Evolutionary conservation across 1,284 basidiomycete genomes (phyloP), one percentile per base, ranked within the genome.

Genomic region (Boletellus deceptivus): DNA sequence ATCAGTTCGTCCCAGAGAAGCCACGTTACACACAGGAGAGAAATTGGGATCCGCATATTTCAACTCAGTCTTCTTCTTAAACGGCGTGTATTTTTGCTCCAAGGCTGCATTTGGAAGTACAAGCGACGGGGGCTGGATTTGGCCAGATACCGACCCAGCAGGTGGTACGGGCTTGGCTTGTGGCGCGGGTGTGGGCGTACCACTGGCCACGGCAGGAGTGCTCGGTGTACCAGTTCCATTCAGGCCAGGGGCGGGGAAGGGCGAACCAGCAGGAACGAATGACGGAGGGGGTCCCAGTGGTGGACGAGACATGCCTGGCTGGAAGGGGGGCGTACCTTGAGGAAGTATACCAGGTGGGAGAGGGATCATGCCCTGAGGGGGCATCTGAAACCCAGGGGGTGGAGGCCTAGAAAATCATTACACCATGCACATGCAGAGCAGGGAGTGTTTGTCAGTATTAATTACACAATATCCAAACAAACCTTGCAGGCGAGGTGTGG

Each of bases 31-130:
- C 56, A 89, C 87, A 10, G 85, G 82, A 54, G 80, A 84, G 62
- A 89, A 90, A 60, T 92, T 91, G 0, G 88, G 73, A 62, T 92
- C 85, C 18, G 74, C 69, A 67, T 84, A 90, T 64, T 91, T 87
- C 43, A 92, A 72, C n/a, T 79, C 75, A 6, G 87, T 90, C 10
- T 77, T 73, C 64, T 91, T 89, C 76, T 91, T 92, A 65, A 89
- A 83, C 3, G 80, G 75, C 8, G 83, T 78, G 61, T 87, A 85
- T 31, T 75, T 82, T 70, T 90, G 84, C 40, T 75, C 72, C 56
- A 84, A 62, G 20, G 75, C 65, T 29, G 79, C 72, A 64, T 84
- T 76, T 10, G 86, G 83, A 53, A 86, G 67, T 14, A 71, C 76
- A 16, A 83, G 72, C 10, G 62, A 60, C 6, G 72, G 67, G 1